Evolutionary conservation across 2,329 filamentous ascomycete genomes (phyloP), one percentile per base, ranked within the genome.

Genomic region (Penicillium vulpinum): DNA sequence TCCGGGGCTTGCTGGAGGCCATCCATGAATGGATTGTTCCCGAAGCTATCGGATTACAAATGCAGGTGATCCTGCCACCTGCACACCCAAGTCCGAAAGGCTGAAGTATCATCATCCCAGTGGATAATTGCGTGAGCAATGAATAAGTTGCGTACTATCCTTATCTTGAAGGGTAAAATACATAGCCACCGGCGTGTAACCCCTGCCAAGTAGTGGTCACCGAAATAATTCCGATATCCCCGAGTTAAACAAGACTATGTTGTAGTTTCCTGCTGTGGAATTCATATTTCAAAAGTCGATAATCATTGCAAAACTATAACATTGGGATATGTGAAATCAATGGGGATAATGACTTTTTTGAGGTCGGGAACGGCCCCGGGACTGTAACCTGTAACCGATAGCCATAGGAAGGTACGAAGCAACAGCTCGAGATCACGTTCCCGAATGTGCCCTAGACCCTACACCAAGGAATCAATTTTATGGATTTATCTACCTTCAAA

Each of bases 401-500:
- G 13, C 15, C 3, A 16, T 9, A 40, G 21, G 22, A 41, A 10
- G 39, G 26, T 28, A 40, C 13, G 21, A 39, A 15, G 22, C 15
- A n/a, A 18, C 41, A 33, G 28, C 28, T 15, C 16, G 21, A 51
- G 49, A 44, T 44, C 49, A 51, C 49, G 38, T 44, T 51, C 10
- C 8, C 16, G 10, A 24, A 11, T 16, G 2, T 51, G 49, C 49
- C 49, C 49, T 51, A 51, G 38, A 51, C 49, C 48, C 49, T 51
- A 51, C 13, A 18, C 29, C 44, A 44, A 51, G 49, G n/a, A 33
- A 51, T 44, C 2, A 7, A 16, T 33, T 16, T 22, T n/a, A 24
- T 33, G 47, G 47, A 29, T 40, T 22, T 31, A 31, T 13, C 28
- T 24, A 7, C 29, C 5, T 24, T n/a, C n/a, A n/a, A 5, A 33